phyloP scores from a whole-genome alignment of 352 stramenopile genomes.

The Globisporangium cystogenes region DNA sequence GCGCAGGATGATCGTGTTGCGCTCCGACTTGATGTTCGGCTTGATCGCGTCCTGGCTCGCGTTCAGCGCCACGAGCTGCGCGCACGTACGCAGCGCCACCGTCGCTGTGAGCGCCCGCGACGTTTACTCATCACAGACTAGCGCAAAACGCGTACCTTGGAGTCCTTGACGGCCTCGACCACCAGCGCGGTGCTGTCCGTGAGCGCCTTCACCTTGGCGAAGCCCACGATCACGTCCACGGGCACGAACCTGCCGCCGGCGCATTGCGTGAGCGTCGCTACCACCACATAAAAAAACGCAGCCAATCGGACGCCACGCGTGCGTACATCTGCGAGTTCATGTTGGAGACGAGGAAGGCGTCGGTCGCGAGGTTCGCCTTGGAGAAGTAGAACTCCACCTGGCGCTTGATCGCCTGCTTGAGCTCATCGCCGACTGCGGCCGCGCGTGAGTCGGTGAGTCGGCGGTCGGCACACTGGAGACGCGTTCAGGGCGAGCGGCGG shows the following conservation, averaged over 20 bases:
- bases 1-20: conserved; percentile 91
- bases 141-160: conserved; percentile 16
- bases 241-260: conserved; percentile 61
- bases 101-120: background rate
- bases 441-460: background rate
- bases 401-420: conserved; percentile 77
- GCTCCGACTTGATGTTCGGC: conserved; percentile 90
- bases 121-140: background rate
- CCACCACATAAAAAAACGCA: too few species aligned
- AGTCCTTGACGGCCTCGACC: conserved; percentile 68
- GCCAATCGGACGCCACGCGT: too few species aligned
- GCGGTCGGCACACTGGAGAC: too few species aligned
- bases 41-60: conserved; percentile 85
- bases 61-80: conserved; percentile 68
- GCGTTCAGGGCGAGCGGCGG: too few species aligned
- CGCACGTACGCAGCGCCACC: background rate
- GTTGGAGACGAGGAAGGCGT: conserved; percentile 84
- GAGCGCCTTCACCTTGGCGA: conserved; percentile 85
- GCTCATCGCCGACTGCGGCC: conserved; percentile 42
- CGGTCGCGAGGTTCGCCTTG: conserved; percentile 77
- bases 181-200: conserved; percentile 58
- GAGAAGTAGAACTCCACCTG: conserved; percentile 94
- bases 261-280: background rate
- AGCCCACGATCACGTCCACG: conserved; percentile 74
- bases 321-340: conserved; percentile 89